Evolutionary conservation across 306 rosid genomes (phyloP).

Genomic region (Cucurbita ficifolia): DNA sequence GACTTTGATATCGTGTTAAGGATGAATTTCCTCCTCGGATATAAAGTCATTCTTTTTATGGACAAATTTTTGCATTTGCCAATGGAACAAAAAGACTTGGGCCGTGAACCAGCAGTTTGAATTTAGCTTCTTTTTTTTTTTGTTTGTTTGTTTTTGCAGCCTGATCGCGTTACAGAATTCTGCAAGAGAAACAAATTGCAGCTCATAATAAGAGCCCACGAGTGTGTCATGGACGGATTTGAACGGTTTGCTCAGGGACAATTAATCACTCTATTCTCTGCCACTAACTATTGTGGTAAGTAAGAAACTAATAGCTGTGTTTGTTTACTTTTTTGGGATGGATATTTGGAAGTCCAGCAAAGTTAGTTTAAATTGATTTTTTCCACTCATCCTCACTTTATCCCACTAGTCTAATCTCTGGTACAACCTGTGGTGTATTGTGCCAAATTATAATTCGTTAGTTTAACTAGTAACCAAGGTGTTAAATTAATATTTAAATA

Average conservation of each 20-base stretch:
- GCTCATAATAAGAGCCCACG: slow-evolving; percentile 95
- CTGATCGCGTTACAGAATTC: slow-evolving; percentile 90
- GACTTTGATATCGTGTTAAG: too few relatives aligned
- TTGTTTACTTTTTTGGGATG: not conserved
- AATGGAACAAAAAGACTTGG: not conserved
- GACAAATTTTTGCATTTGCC: not conserved
- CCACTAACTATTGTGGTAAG: slow-evolving; percentile 97
- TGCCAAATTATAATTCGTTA: not conserved
- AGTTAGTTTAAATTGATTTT: not conserved
- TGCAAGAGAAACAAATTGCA: slow-evolving; percentile 94
- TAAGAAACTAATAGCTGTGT: not conserved
- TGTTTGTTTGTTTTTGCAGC: slow-evolving; percentile 40
- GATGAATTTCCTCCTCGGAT: too few relatives aligned
- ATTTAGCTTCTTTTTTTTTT: not conserved
- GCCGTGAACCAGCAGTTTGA: not conserved
- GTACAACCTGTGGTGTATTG: not conserved
- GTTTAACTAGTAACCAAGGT: not conserved
- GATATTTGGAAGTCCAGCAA: too few relatives aligned
- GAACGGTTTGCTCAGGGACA: slow-evolving; percentile 99
- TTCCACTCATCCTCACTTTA: not conserved
- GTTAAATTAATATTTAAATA: not conserved
- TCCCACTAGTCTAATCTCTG: not conserved
- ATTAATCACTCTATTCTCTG: slow-evolving; percentile 92
- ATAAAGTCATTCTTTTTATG: not conserved
- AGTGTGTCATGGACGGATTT: slow-evolving; percentile 99